Evolutionary conservation across 1,284 basidiomycete genomes (phyloP).

Genomic region (Apiotrichum gracile): DNA sequence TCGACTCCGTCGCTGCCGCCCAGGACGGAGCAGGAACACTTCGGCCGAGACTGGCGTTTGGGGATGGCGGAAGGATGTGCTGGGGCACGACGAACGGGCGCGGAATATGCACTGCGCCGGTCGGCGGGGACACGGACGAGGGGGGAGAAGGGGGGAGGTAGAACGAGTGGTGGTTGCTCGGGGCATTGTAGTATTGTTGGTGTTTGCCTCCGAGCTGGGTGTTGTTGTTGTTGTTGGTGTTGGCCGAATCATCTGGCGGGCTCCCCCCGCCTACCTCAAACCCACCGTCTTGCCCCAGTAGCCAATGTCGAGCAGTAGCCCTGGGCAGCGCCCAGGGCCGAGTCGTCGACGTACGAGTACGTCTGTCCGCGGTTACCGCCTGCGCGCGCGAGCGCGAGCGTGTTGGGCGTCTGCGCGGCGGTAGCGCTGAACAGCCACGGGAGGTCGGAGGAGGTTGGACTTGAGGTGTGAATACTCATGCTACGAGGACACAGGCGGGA

Average conservation of each 20-base stretch:
- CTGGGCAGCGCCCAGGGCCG: constrained; percentile 14
- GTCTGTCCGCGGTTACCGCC: constrained; percentile 37
- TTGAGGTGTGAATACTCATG: not conserved
- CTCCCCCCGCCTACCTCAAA: constrained; percentile 49
- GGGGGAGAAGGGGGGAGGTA: constrained; percentile 6
- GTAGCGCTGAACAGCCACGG: constrained; percentile 23
- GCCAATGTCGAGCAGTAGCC: constrained; percentile 31
- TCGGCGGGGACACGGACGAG: not conserved
- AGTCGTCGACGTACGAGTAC: constrained; percentile 38
- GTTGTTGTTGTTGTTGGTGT: not conserved
- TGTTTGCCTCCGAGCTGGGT: no score
- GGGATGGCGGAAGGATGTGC: not conserved
- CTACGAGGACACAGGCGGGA: no score
- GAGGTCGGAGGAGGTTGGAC: not conserved
- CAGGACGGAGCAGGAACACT: not conserved
- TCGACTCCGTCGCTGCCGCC: not conserved
- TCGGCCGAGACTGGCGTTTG: not conserved
- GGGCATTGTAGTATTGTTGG: not conserved
- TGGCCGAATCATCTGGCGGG: constrained; percentile 19
- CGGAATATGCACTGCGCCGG: constrained; percentile 1
- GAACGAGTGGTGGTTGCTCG: not conserved
- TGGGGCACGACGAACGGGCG: not conserved
- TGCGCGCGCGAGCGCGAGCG: constrained; percentile 42
- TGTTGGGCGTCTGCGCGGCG: constrained; percentile 20
- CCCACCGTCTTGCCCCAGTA: constrained; percentile 45